Conservation (phyloP, 345 rosid species). For the Rhodamnia rubescens region DNA sequence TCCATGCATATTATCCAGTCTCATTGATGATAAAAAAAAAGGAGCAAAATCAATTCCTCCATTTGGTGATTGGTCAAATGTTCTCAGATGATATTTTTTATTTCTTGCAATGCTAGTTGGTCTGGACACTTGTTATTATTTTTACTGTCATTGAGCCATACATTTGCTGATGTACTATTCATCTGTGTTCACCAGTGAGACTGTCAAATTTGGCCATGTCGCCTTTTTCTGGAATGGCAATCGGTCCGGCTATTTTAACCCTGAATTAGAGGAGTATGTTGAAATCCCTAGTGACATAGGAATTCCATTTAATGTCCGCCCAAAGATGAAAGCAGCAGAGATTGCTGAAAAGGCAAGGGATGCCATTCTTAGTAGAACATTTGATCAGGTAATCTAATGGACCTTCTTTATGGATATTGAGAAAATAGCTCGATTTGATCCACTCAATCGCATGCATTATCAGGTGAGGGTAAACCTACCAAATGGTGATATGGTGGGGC, state of each 20-base stretch:
- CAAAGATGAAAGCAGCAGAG: slow-evolving; percentile 92
- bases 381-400: slow-evolving; percentile 53
- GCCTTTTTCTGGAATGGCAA: slow-evolving; percentile 99
- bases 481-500: slow-evolving; percentile 98
- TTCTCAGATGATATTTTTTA: neutral
- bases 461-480: slow-evolving; percentile 90
- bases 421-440: neutral
- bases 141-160: neutral
- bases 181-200: slow-evolving; percentile 40
- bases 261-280: slow-evolving; percentile 72
- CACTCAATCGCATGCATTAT: neutral
- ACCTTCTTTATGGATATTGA: neutral
- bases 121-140: neutral
- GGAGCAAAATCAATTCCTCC: neutral
- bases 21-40: neutral
- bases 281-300: slow-evolving; percentile 94
- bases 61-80: neutral
- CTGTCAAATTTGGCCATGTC: slow-evolving; percentile 95
- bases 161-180: neutral
- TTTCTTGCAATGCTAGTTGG: neutral
- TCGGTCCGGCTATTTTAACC: slow-evolving; percentile 77
- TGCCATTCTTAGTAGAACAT: slow-evolving; percentile 71
- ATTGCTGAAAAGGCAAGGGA: slow-evolving; percentile 83
- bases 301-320: slow-evolving; percentile 77
- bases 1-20: neutral